These are phyloP conservation scores for Salvia splendens DNA, from an alignment of 257 asterid genomes.

Conservation along the genomic window DNA sequence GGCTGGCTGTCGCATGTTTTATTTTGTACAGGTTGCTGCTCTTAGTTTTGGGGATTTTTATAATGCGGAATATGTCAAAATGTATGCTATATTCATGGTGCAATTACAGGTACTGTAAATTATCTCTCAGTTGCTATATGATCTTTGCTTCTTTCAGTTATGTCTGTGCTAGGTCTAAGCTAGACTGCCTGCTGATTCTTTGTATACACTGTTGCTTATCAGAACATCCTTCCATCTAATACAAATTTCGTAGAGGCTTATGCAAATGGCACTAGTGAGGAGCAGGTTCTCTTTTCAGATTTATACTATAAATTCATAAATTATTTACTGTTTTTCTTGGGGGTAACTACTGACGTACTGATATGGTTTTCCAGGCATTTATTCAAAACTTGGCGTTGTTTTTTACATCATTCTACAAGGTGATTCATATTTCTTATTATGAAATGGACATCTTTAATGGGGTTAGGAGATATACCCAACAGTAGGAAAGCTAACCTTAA, in stretches of 20 bases:
- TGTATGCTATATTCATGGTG: constrained; percentile 75
- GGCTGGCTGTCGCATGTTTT: constrained; percentile 18
- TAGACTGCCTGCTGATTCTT: constrained; percentile 28
- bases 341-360: constrained; percentile 19
- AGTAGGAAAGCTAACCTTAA: not conserved
- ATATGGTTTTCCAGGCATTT: constrained; percentile 62
- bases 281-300: constrained; percentile 63
- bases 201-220: constrained; percentile 25
- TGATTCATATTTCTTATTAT: constrained; percentile 26
- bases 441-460: constrained; percentile 4
- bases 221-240: constrained; percentile 66
- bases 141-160: constrained; percentile 16
- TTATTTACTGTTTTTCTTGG: not conserved
- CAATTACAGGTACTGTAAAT: constrained; percentile 76
- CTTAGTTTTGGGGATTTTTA: constrained; percentile 89
- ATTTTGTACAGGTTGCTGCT: constrained; percentile 75
- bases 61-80: constrained; percentile 69
- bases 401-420: constrained; percentile 95
- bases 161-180: not conserved
- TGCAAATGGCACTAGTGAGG: constrained; percentile 80
- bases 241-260: constrained; percentile 81
- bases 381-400: constrained; percentile 94
- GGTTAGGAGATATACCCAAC: not conserved
- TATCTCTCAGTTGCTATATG: not conserved
- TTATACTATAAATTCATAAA: not conserved